Conservation (phyloP, 1,284 basidiomycete genomes). For the Trametes sp. region DNA sequence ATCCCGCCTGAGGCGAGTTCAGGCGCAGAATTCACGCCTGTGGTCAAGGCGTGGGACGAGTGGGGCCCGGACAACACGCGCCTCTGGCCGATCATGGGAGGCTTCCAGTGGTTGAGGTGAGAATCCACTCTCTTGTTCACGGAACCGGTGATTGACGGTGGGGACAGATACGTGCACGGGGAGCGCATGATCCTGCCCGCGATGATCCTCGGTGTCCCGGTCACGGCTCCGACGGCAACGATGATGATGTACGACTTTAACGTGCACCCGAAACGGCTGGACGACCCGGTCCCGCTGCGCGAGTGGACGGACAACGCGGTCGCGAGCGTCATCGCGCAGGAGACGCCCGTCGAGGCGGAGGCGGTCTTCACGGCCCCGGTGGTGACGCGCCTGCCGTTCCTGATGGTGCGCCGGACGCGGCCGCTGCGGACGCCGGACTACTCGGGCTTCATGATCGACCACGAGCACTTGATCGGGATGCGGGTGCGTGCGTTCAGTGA, state of each 20-base stretch:
- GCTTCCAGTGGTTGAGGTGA: conserved; percentile 38
- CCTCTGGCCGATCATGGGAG: conserved; percentile 42
- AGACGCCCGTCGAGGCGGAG: conserved; percentile 3
- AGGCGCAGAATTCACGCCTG: not conserved
- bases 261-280: conserved; percentile 37
- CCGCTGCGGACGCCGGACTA: conserved; percentile 13
- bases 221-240: conserved; percentile 3
- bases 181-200: conserved; percentile 46
- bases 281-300: conserved; percentile 16
- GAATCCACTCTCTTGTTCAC: conserved; percentile 2
- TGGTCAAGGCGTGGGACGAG: conserved; percentile 26
- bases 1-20: conserved; percentile 24
- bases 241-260: conserved; percentile 47
- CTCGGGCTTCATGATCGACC: conserved; percentile 28
- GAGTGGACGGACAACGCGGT: not conserved
- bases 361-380: conserved; percentile 16
- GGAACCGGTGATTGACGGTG: not conserved
- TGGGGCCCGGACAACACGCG: conserved; percentile 57
- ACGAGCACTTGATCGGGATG: conserved; percentile 28
- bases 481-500: conserved; percentile 8
- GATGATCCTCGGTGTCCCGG: conserved; percentile 5
- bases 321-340: not conserved
- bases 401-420: not conserved
- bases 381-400: conserved; percentile 23
- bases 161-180: conserved; percentile 54